Evolutionary conservation across 352 stramenopile genomes (phyloP), one percentile per base, ranked within the genome.

Genomic region (Blastocystis sp.): DNA sequence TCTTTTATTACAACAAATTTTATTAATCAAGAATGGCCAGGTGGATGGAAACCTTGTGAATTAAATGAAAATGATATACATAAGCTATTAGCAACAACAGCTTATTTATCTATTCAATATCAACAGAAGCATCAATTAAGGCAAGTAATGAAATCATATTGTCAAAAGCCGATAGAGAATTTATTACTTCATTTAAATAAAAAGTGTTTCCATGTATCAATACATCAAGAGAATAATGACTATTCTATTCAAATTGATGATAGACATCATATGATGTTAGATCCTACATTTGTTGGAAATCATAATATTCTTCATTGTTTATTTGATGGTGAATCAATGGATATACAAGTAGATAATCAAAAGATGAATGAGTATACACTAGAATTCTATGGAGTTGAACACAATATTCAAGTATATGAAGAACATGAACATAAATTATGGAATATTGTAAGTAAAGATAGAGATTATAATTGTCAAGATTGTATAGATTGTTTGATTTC

Each of bases 1-100:
- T 86, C 86, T 44, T 77, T 88, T 16, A 93, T 91, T 65, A 89
- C 84, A n/a, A 96, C 88, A 40, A 85, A 87, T 39, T 96, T 94
- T 65, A 94, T 96, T 56, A 76, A 72, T 2, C 74, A 86, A 45
- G 80, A 95, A 67, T 95, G 94, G 65, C 85, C 86, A 0, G 80
- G 93, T 18, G 85, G 85, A 28, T 95, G 92, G 67, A 44, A 74
- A 0, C 83, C 58, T 25, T 33, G 65, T n/a, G 28, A 34, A 19
- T 59, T 72, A 25, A 54, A 24, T 4, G 41, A 27, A 4, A n/a
- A 13, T 27, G 62, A 71, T 37, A 33, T n/a, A 31, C 30, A 19
- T 18, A 16, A 66, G 33, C 33, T 70, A 16, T 62, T 42, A 27
- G 66, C 67, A 4, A 65, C 25, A 2, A 13, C 71, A 13, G 68